phyloP scores from a whole-genome alignment of 2,329 filamentous ascomycete species.

The Paraconiothyrium sp. region DNA sequence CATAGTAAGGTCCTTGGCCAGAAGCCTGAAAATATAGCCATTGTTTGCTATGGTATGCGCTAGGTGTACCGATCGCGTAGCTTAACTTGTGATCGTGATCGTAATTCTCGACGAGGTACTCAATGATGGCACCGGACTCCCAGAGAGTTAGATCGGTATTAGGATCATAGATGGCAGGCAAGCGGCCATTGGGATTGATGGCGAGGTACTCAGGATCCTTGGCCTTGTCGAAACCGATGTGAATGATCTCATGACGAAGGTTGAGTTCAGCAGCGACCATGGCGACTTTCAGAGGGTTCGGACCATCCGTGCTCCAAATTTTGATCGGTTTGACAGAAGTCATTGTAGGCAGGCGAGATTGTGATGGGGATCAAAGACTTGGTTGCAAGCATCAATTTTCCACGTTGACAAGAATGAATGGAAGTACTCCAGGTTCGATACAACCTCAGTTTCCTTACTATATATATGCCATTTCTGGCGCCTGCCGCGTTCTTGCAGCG shows the following conservation, averaged over 20 bases:
- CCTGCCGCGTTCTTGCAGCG: too few relatives aligned
- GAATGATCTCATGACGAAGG: neutral
- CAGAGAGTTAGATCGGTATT: conserved; percentile 55
- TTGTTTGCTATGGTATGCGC: conserved; percentile 53
- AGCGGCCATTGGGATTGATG: conserved; percentile 41
- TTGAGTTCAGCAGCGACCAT: neutral
- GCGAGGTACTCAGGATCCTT: neutral
- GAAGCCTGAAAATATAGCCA: conserved; percentile 58
- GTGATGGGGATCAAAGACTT: too few relatives aligned
- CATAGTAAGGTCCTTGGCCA: conserved; percentile 60
- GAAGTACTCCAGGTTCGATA: too few relatives aligned
- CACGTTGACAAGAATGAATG: too few relatives aligned
- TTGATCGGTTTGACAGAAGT: neutral
- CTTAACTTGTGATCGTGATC: conserved; percentile 53
- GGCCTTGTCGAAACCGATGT: neutral
- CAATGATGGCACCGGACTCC: conserved; percentile 57
- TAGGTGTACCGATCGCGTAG: conserved; percentile 44
- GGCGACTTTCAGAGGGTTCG: neutral
- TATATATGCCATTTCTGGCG: too few relatives aligned
- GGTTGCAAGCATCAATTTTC: too few relatives aligned
- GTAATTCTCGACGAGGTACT: conserved; percentile 57
- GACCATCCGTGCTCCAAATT: neutral
- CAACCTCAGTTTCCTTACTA: too few relatives aligned
- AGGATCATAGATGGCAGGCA: conserved; percentile 58
- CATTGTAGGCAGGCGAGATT: neutral